Evolutionary conservation across 768 basidiomycete genomes (phyloP), one percentile per base, ranked within the genome.

Genomic region (Termitomyces sp.): DNA sequence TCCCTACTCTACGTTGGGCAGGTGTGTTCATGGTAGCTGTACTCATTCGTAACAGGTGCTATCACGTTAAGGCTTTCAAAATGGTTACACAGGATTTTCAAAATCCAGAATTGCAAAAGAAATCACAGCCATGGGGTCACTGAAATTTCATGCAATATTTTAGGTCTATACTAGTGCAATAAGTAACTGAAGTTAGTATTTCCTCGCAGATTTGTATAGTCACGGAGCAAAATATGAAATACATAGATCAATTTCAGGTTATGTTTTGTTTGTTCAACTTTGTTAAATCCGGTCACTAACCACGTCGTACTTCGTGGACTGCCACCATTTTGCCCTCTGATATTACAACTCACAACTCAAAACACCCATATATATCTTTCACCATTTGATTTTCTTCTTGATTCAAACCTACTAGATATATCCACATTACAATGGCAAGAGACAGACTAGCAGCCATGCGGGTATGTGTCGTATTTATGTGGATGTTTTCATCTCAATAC

Each of bases 381-480:
- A 53, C 61, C 64, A 59, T 63, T 49, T 46, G 40, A 43, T 54
- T 62, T 57, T 58, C 49, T 66, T 63, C 49, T 64, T 60, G 52
- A 58, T 60, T 60, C 58, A 48, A 64, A 58, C 58, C 64, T 64
- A 58, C 59, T 54, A 54, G 53, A 51, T 62, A 62, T 69, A 50
- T 36, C 56, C 59, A 65, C 61, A 69, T 64, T 64, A 72, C 66
- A 65, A 89, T 92, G 87, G 91, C 93, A 64, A 86, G 93, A 83
- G 93, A 95, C 78, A 85, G 93, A 81, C 82, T 95, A 64, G 93
- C 91, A 67, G 90, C 88, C 63, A 84, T 90, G 85, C 84, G 91
- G 77, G 90, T 91, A 60, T 59, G 85, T 66, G 32, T 52, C 57
- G 63, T 61, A n/a, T 41, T 35, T 36, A 36, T 51, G 41, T 20